Conservation (phyloP, 2,329 filamentous ascomycete genomes). For the Aureobasidium melanogenum region DNA sequence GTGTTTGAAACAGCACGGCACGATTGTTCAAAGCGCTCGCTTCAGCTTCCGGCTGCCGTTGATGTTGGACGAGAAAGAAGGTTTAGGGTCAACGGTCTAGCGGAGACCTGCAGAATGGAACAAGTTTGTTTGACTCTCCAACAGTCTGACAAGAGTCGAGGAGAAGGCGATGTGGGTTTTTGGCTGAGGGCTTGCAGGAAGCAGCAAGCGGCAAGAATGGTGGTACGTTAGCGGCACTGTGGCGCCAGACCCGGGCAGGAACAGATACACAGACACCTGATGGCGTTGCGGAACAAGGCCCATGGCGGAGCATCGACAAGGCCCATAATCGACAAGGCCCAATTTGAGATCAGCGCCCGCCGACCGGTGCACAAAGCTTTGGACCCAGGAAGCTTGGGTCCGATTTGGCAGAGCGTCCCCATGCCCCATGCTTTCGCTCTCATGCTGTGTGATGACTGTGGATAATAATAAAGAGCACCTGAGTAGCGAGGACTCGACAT, state of each 20-base stretch:
- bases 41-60: constrained; percentile 4
- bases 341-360: constrained; percentile 1
- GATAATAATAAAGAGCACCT: constrained; percentile 2
- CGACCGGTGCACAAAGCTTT: constrained; percentile 5
- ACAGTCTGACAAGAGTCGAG: background rate
- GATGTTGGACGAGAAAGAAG: background rate
- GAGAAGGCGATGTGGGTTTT: background rate
- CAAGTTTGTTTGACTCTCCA: background rate
- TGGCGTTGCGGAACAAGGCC: constrained; percentile 1
- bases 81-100: constrained; percentile 10
- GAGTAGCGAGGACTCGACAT: background rate
- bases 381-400: background rate
- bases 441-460: constrained; percentile 7
- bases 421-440: constrained; percentile 2
- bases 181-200: constrained; percentile 1
- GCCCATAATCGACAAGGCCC: background rate
- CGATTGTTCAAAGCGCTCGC: background rate
- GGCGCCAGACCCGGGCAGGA: constrained; percentile 1
- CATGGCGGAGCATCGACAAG: constrained; percentile 1
- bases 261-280: background rate
- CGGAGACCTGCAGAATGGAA: constrained; percentile 10
- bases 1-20: background rate
- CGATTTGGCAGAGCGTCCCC: constrained; percentile 4
- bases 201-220: background rate
- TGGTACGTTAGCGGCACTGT: background rate